Base-by-base conservation (phyloP, 352 stramenopile genomes). In the Phytopythium delawarense region DNA sequence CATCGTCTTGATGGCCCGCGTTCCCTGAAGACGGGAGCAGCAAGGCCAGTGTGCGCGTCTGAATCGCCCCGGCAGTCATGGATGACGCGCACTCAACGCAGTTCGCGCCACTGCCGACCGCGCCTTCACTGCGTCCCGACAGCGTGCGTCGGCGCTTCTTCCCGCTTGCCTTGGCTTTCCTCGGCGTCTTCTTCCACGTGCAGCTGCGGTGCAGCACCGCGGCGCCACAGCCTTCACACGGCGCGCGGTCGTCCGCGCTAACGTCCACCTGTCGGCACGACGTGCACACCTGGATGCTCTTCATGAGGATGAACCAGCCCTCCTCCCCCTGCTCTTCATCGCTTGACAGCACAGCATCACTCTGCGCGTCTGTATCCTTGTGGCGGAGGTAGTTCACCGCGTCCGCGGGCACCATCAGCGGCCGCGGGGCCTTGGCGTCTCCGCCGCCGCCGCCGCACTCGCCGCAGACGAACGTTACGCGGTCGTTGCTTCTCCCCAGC, bases 241-340 rank as follows among this genome's bases (percentile, higher is more conserved):
- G 66, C 16, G 15, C 58, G 35, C 42, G 61, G 8, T 92, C 77
- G 8, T 60, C 61, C 0, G 57, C 16, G 6, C n/a, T 51, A 54
- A 92, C 71, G 48, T 83, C 64, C 51, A 89, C 69, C 46, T 89
- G 79, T 40, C 79, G 69, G 51, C 83, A 92, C 5, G 67, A 73
- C 35, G 63, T 71, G 53, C 83, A 90, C 18, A 90, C 70, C 35
- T 87, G 71, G 54, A 92, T 57, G 1, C 62, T 45, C 48, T 72
- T 70, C 0, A 71, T 73, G 16, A 87, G 67, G 28, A 87, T 65
- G 42, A 54, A 57, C 74, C 74, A 81, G 12, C 67, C 53, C 16
- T 37, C 44, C 0, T 61, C 44, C 7, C 48, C 57, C 1, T 53
- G 40, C 4, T 12, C 51, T 34, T 71, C 69, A 55, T 37, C 59